phyloP scores from a whole-genome alignment of 2,329 filamentous ascomycete genomes.

The Monilinia vaccinii-corymbosi region DNA sequence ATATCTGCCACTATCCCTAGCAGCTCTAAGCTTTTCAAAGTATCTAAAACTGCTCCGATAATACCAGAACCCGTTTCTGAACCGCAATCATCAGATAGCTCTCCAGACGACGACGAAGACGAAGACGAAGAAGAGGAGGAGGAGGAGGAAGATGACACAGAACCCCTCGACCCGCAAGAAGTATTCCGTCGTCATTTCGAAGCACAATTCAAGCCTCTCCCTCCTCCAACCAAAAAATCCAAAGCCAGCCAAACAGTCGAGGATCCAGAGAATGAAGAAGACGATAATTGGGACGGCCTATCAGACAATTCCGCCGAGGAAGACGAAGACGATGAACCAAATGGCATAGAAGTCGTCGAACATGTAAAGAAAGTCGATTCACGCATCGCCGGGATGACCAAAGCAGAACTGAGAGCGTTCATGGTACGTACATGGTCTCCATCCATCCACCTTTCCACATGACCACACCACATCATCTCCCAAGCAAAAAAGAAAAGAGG shows the following conservation, averaged over 20 bases:
- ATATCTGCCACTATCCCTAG: conserved; percentile 28
- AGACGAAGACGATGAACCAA: conserved; percentile 26
- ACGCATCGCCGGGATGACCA: conserved; percentile 40
- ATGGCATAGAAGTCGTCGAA: conserved; percentile 36
- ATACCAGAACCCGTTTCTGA: background rate
- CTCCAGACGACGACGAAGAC: background rate
- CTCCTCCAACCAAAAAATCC: conserved; percentile 24
- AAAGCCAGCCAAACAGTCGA: conserved; percentile 16
- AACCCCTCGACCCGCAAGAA: conserved; percentile 49
- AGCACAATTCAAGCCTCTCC: conserved; percentile 71
- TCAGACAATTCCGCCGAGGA: conserved; percentile 30
- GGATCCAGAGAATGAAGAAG: conserved; percentile 28
- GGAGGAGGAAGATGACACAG: conserved; percentile 17
- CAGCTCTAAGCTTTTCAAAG: conserved; percentile 7
- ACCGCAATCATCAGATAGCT: background rate
- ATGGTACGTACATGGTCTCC: conserved; percentile 43
- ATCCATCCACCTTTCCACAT: too few species aligned
- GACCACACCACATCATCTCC: too few species aligned
- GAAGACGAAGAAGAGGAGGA: conserved; percentile 7
- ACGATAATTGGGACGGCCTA: conserved; percentile 55
- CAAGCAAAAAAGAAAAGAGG: too few species aligned
- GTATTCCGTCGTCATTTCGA: conserved; percentile 82
- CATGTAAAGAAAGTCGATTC: conserved; percentile 28
- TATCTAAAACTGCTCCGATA: background rate
- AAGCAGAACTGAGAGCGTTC: conserved; percentile 67